Evolutionary conservation across 768 basidiomycete species (phyloP).

Genomic region (Tubosaeta sp.): DNA sequence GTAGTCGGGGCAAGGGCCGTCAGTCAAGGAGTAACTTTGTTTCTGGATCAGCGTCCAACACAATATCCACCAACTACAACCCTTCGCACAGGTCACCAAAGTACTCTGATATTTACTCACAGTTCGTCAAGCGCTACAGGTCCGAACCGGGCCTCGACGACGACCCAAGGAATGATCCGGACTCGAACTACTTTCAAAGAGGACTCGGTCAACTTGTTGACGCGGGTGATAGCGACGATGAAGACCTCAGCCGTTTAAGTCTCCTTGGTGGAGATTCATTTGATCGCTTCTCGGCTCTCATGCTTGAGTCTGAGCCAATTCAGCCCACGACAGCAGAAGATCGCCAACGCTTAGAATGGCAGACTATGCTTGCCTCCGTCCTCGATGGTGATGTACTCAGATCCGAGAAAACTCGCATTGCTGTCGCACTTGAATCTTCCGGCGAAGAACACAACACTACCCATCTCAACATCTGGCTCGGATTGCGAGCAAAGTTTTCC

Average conservation of each 20-base stretch:
- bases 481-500: slow-evolving; percentile 82
- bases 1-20: slow-evolving; percentile 30
- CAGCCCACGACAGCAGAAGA: slow-evolving; percentile 70
- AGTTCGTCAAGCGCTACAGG: slow-evolving; percentile 75
- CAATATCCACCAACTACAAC: slow-evolving; percentile 27
- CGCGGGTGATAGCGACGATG: slow-evolving; percentile 74
- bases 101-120: slow-evolving; percentile 67
- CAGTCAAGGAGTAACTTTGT: slow-evolving; percentile 30
- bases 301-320: slow-evolving; percentile 59
- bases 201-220: slow-evolving; percentile 66
- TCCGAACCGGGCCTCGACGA: slow-evolving; percentile 58
- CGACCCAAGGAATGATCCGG: slow-evolving; percentile 76
- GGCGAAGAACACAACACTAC: slow-evolving; percentile 66
- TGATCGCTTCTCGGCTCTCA: slow-evolving; percentile 49
- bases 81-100: slow-evolving; percentile 32
- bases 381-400: slow-evolving; percentile 91
- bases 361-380: slow-evolving; percentile 90
- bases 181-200: slow-evolving; percentile 75
- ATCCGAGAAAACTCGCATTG: slow-evolving; percentile 91
- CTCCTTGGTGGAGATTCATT: slow-evolving; percentile 42
- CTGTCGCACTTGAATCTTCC: slow-evolving; percentile 66
- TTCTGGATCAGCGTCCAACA: slow-evolving; percentile 25
- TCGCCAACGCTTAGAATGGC: slow-evolving; percentile 89
- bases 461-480: slow-evolving; percentile 79
- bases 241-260: slow-evolving; percentile 47